Percentiles rank a stretch among this genome's conserved stretches.
These are phyloP conservation scores for Amaranthus tricolor DNA, from an alignment of 179 eudicot genomes.

Conservation along the genomic window DNA sequence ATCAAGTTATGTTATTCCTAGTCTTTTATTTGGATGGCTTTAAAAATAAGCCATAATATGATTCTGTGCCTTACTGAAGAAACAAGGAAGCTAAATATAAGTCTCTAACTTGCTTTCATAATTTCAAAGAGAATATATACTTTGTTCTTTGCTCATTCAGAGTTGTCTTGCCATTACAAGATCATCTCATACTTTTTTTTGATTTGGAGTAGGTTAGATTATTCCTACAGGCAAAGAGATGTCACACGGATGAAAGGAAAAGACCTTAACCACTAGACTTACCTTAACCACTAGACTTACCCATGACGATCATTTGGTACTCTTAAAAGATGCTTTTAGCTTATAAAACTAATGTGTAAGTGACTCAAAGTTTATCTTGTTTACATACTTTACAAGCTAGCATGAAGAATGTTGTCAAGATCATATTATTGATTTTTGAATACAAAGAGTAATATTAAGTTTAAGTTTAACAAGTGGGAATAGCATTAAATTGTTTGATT, in stretches of 20 bases:
- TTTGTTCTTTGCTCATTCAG: neutral
- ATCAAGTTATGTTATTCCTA: neutral
- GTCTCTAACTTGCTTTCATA: conserved; percentile 2
- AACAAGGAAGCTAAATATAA: neutral
- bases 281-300: no score
- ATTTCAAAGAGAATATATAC: conserved; percentile 16
- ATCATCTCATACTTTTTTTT: conserved; percentile 10
- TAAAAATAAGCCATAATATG: conserved; percentile 19
- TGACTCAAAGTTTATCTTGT: conserved; percentile 16
- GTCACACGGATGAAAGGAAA: no score
- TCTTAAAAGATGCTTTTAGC: conserved; percentile 7
- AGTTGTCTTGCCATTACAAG: conserved; percentile 14
- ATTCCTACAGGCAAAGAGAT: no score
- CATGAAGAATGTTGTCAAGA: neutral
- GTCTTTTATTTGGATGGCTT: conserved; percentile 4
- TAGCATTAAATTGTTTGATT: neutral
- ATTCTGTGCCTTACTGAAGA: conserved; percentile 21
- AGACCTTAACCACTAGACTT: no score
- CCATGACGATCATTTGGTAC: conserved; percentile 5
- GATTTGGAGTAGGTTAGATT: neutral
- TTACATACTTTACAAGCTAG: neutral
- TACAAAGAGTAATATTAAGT: neutral
- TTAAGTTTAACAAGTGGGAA: neutral
- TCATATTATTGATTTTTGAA: neutral
- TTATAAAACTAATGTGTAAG: conserved; percentile 13